Evolutionary conservation across 345 rosid genomes (phyloP).

Genomic region (Gynandropsis gynandra): DNA sequence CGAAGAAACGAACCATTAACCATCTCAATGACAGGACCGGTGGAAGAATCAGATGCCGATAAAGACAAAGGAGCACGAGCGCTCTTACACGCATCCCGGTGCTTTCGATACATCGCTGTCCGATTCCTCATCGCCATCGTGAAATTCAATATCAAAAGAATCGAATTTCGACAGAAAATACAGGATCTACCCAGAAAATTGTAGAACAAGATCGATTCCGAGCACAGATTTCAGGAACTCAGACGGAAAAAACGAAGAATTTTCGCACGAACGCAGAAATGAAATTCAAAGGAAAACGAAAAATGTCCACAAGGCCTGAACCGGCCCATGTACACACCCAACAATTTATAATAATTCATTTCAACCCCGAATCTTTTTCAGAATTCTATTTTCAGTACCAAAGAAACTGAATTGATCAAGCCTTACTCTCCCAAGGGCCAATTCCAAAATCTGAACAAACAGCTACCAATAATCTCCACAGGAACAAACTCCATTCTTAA

Average conservation of each 20-base stretch:
- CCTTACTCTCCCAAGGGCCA: too few relatives aligned
- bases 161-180: not conserved
- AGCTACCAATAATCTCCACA: constrained; percentile 45
- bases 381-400: too few relatives aligned
- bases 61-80: constrained; percentile 46
- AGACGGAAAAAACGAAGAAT: not conserved
- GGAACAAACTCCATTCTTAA: constrained; percentile 47
- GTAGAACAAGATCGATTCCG: not conserved
- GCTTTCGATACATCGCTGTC: constrained; percentile 40
- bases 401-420: too few relatives aligned
- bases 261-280: constrained; percentile 2
- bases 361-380: too few relatives aligned
- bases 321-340: too few relatives aligned
- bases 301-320: too few relatives aligned
- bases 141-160: not conserved
- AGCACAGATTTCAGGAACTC: constrained; percentile 16
- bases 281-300: too few relatives aligned
- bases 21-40: constrained; percentile 62
- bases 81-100: constrained; percentile 60
- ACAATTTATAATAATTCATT: too few relatives aligned
- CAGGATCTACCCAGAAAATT: too few relatives aligned
- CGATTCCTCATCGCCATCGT: constrained; percentile 55
- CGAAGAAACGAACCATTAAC: constrained; percentile 46
- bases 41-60: constrained; percentile 34
- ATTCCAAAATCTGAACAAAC: too few relatives aligned